Evolutionary conservation across 768 basidiomycete species (phyloP), one percentile per base, ranked within the genome.

Genomic region (Calocybe gangraenosa): DNA sequence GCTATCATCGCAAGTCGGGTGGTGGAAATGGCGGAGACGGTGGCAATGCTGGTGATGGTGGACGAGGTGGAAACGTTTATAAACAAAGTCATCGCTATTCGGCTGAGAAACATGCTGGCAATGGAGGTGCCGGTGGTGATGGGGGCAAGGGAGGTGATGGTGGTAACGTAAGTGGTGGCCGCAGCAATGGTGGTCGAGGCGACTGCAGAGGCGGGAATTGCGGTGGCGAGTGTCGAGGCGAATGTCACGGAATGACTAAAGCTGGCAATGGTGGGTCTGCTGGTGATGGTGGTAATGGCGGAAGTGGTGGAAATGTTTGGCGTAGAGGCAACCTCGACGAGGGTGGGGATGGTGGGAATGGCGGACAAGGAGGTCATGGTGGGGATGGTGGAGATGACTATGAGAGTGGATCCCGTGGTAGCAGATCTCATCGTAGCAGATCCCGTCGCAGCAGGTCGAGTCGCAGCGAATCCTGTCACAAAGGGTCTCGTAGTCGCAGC

Each of bases 111-210:
- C 21, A 37, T 17, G 44, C 37, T 33, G 45, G 43, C 7, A 19
- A 21, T 7, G 45, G 45, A 17, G 45, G 45, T 2, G 14, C 25
- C 18, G 40, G 42, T 14, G 42, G 42, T 7, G 34, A 43, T 17
- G 46, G 46, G 4, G 46, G 46, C 21, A n/a, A 40, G 20, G 46
- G 37, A 11, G 36, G 36, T 9, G 36, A 20, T 37, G 43, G 32
- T 20, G 32, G 35, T 21, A 17, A 17, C n/a, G 36, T 20, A 25
- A 21, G 22, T 19, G 44, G 21, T 45, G 37, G 30, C 30, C 5
- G 17, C 3, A 28, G 44, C 28, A 37, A 20, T 28, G 14, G 36
- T 31, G 36, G 37, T 5, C 34, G 17, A 14, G 28, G 36, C 28
- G 2, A 21, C 14, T 17, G 32, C 23, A 7, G 17, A 17, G 22